These are phyloP conservation scores for Scedosporium minutisporum DNA, from an alignment of 2,329 filamentous ascomycete genomes.

Conservation along the genomic window DNA sequence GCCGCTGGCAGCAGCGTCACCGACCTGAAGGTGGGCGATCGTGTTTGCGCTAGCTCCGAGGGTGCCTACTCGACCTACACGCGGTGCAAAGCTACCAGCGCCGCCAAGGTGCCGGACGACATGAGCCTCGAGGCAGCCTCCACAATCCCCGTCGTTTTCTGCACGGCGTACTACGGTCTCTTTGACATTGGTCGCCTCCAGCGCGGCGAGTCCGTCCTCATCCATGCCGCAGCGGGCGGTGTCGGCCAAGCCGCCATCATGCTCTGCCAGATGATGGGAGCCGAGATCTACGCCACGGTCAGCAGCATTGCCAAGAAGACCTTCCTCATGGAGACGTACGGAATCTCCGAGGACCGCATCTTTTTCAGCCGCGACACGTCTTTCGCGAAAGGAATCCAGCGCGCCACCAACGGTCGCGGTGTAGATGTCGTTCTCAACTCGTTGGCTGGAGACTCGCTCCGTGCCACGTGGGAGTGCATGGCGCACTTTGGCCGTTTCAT, in stretches of 20 bases:
- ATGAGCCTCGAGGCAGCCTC: not conserved
- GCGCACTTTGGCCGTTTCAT: constrained; percentile 23
- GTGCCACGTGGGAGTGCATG: constrained; percentile 23
- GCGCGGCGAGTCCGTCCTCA: constrained; percentile 24
- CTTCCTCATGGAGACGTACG: constrained; percentile 21
- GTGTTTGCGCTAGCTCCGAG: constrained; percentile 17
- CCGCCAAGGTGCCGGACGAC: not conserved
- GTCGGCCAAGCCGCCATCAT: constrained; percentile 34
- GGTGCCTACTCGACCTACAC: constrained; percentile 22
- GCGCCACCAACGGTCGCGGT: constrained; percentile 17
- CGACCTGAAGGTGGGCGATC: constrained; percentile 20
- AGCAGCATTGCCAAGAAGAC: constrained; percentile 23
- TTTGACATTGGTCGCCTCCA: constrained; percentile 8
- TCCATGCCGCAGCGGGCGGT: constrained; percentile 33
- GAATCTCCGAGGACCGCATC: constrained; percentile 26
- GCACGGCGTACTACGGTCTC: not conserved
- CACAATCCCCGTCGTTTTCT: not conserved
- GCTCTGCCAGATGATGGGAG: constrained; percentile 26
- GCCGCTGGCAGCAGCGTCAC: constrained; percentile 19
- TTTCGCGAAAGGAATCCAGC: constrained; percentile 19
- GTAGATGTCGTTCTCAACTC: constrained; percentile 26
- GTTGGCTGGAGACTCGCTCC: constrained; percentile 18
- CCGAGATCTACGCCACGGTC: constrained; percentile 33
- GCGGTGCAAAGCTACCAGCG: not conserved
- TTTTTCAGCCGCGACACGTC: constrained; percentile 9